Percentiles rank a stretch among this genome's conserved stretches.
These are phyloP conservation scores for Paramyrothecium roridum DNA, from an alignment of 2,329 filamentous ascomycete species.

Conservation along the genomic window DNA sequence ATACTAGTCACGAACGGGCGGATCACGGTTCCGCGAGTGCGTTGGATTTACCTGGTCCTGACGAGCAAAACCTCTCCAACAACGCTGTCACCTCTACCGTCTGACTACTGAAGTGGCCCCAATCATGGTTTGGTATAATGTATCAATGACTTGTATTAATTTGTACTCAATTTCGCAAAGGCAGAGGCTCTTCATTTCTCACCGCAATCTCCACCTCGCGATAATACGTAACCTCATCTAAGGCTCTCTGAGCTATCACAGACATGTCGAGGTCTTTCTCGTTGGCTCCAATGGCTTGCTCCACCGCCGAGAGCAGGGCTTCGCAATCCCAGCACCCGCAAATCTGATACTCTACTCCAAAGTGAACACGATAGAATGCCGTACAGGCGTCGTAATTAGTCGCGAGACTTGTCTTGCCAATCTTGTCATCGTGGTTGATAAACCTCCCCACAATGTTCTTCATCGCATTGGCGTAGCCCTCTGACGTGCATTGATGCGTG, in stretches of 20 bases:
- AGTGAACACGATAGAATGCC: conserved; percentile 12
- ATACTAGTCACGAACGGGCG: background rate
- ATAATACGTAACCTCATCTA: conserved; percentile 11
- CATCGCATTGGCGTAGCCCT: conserved; percentile 16
- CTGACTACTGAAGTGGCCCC: background rate
- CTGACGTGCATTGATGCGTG: conserved; percentile 32
- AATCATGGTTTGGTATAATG: no score
- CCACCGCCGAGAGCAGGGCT: conserved; percentile 20
- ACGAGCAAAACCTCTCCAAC: background rate
- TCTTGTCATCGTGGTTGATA: conserved; percentile 21
- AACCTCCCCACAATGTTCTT: conserved; percentile 15
- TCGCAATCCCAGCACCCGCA: conserved; percentile 36
- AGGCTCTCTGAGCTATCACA: conserved; percentile 1
- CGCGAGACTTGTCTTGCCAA: conserved; percentile 7
- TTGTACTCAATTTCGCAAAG: background rate
- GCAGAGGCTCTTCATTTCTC: conserved; percentile 4
- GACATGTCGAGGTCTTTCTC: conserved; percentile 6
- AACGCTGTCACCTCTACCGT: background rate
- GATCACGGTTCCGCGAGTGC: background rate
- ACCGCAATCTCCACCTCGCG: conserved; percentile 12
- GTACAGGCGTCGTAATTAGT: conserved; percentile 9
- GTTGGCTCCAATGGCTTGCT: background rate
- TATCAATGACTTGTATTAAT: no score
- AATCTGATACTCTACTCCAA: conserved; percentile 27
- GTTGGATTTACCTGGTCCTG: background rate